These are phyloP conservation scores for Epithemia pelagica DNA, from an alignment of 108 stramenopile genomes.

Conservation along the genomic window DNA sequence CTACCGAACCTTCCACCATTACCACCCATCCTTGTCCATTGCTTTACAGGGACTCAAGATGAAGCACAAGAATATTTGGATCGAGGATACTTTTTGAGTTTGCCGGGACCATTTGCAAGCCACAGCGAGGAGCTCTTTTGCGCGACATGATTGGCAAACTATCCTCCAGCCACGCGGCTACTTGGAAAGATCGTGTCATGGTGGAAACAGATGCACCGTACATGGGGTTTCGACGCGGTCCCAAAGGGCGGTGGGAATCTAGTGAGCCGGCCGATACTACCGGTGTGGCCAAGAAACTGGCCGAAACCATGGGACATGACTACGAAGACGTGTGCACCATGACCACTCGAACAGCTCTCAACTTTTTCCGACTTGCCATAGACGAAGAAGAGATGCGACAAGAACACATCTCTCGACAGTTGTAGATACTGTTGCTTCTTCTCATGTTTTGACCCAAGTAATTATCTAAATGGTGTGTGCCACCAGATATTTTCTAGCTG, in stretches of 20 bases:
- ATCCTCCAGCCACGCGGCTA: not conserved
- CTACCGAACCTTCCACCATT: slow-evolving; percentile 13
- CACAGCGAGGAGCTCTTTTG: slow-evolving; percentile 19
- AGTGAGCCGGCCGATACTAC: slow-evolving; percentile 39
- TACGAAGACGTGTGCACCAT: slow-evolving; percentile 23
- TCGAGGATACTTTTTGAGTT: slow-evolving; percentile 54
- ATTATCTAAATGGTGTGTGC: too few relatives aligned
- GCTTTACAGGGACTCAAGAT: slow-evolving; percentile 67
- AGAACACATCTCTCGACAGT: too few relatives aligned
- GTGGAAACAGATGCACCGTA: slow-evolving; percentile 88
- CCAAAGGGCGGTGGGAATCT: slow-evolving; percentile 13
- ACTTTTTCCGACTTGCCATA: slow-evolving; percentile 11
- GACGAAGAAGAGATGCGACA: not conserved
- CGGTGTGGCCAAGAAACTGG: slow-evolving; percentile 34
- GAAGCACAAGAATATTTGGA: slow-evolving; percentile 57
- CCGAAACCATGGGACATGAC: slow-evolving; percentile 19
- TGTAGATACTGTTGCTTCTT: too few relatives aligned
- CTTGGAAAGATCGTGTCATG: slow-evolving; percentile 56
- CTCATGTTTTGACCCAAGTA: too few relatives aligned
- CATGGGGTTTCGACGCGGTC: slow-evolving; percentile 67
- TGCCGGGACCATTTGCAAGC: slow-evolving; percentile 43
- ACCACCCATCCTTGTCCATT: slow-evolving; percentile 59
- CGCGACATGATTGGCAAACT: slow-evolving; percentile 27
- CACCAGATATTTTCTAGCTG: not conserved
- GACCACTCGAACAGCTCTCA: slow-evolving; percentile 11